phyloP scores from a whole-genome alignment of 2,329 filamentous ascomycete species.

The Clonostachys chloroleuca region DNA sequence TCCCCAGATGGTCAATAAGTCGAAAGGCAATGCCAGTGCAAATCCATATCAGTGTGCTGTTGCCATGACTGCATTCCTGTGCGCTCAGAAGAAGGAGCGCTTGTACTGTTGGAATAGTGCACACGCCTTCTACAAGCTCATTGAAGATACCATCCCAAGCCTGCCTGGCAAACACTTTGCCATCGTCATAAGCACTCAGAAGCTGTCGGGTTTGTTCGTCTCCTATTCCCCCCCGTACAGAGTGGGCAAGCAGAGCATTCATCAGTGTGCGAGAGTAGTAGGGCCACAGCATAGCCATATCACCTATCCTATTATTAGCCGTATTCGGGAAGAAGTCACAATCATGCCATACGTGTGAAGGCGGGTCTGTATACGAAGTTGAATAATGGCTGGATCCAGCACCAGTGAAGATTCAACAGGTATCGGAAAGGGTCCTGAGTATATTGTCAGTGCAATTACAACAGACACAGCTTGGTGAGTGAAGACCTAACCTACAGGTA shows the following conservation, averaged over 20 bases:
- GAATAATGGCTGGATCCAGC: slow-evolving; percentile 17
- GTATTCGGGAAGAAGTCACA: not conserved
- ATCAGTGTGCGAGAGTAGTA: slow-evolving; percentile 19
- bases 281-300: slow-evolving; percentile 16
- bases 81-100: slow-evolving; percentile 19
- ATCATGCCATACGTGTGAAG: slow-evolving; percentile 11
- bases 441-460: too few relatives aligned
- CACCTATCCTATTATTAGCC: slow-evolving; percentile 3
- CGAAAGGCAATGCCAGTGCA: slow-evolving; percentile 22
- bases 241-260: slow-evolving; percentile 14
- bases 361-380: slow-evolving; percentile 19
- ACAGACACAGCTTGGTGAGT: too few relatives aligned
- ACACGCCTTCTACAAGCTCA: slow-evolving; percentile 5
- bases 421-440: too few relatives aligned
- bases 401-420: slow-evolving; percentile 8
- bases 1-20: slow-evolving; percentile 14
- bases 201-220: slow-evolving; percentile 12
- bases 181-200: slow-evolving; percentile 1
- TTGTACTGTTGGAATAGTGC: slow-evolving; percentile 18
- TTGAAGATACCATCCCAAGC: too few relatives aligned
- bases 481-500: too few relatives aligned
- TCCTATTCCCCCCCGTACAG: slow-evolving; percentile 7
- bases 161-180: too few relatives aligned
- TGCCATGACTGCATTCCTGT: slow-evolving; percentile 15
- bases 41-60: slow-evolving; percentile 19